Percentiles rank a stretch among this genome's conserved stretches.
phyloP scores from a whole-genome alignment of 2,329 filamentous ascomycete genomes.

The Talaromyces rugulosus region DNA sequence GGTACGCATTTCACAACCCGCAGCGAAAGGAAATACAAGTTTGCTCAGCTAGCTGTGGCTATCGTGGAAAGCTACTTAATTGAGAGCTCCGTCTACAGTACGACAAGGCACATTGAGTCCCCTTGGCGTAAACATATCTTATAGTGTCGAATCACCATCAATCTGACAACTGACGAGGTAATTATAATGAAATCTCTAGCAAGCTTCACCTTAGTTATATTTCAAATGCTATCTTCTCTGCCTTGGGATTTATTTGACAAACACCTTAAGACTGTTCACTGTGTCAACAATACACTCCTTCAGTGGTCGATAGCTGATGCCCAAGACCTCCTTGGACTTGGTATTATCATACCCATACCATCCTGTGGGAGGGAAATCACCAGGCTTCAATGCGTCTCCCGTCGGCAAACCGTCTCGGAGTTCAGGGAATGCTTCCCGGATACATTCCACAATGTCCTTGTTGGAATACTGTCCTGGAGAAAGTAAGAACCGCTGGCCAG shows the following conservation, averaged over 20 bases:
- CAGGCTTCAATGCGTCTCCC: slow-evolving; percentile 22
- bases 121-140: neutral
- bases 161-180: neutral
- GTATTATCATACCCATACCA: slow-evolving; percentile 38
- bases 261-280: slow-evolving; percentile 23
- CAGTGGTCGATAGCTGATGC: slow-evolving; percentile 35
- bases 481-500: slow-evolving; percentile 36
- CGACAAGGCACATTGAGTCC: neutral
- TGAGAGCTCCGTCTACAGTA: neutral
- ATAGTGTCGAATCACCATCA: neutral
- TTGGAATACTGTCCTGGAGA: slow-evolving; percentile 34
- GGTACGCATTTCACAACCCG: no score
- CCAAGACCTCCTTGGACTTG: slow-evolving; percentile 37
- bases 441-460: slow-evolving; percentile 31
- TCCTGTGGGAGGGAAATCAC: slow-evolving; percentile 18
- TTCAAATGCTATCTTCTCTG: slow-evolving; percentile 6
- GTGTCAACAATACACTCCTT: slow-evolving; percentile 37
- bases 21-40: no score
- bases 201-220: slow-evolving; percentile 1
- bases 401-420: slow-evolving; percentile 30
- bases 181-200: neutral
- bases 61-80: no score
- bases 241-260: slow-evolving; percentile 4
- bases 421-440: slow-evolving; percentile 34
- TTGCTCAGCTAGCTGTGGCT: no score